phyloP scores from a whole-genome alignment of 495 filamentous ascomycete genomes.

The Pyronema domesticum region DNA sequence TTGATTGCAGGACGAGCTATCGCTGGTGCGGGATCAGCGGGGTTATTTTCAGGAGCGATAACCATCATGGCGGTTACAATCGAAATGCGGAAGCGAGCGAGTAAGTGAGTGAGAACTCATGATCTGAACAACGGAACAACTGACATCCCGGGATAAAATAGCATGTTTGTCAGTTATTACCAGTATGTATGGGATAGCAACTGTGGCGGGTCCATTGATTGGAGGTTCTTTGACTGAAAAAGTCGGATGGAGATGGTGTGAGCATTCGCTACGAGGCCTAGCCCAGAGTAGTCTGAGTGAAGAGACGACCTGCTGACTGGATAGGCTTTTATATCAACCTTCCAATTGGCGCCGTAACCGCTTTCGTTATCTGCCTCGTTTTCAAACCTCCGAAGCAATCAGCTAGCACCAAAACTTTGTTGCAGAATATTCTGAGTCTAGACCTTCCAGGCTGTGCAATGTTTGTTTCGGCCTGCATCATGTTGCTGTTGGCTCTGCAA shows the following conservation, averaged over 20 bases:
- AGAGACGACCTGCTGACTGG: no score
- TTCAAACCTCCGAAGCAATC: background rate
- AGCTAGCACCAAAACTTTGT: background rate
- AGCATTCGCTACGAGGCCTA: no score
- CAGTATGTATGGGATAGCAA: constrained; percentile 30
- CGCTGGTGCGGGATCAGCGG: constrained; percentile 38
- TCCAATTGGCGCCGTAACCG: constrained; percentile 27
- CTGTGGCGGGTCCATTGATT: constrained; percentile 29
- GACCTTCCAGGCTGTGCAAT: constrained; percentile 33
- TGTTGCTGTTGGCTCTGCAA: constrained; percentile 35
- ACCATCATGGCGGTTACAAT: constrained; percentile 63
- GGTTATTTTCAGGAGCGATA: constrained; percentile 40
- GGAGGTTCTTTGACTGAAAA: constrained; percentile 39
- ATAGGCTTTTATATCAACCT: constrained; percentile 34
- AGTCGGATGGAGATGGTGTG: constrained; percentile 35
- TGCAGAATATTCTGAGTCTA: constrained; percentile 21
- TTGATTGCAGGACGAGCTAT: constrained; percentile 47
- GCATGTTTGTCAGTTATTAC: constrained; percentile 34
- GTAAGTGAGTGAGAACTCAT: constrained; percentile 41
- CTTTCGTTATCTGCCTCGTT: constrained; percentile 18
- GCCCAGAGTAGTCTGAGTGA: no score
- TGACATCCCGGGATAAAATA: constrained; percentile 31
- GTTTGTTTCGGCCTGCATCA: constrained; percentile 30
- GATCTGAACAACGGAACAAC: constrained; percentile 26
- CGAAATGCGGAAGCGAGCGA: constrained; percentile 51